Evolutionary conservation across 805 yeast species (phyloP).

Genomic region (Cyberlindnera amylophila): DNA sequence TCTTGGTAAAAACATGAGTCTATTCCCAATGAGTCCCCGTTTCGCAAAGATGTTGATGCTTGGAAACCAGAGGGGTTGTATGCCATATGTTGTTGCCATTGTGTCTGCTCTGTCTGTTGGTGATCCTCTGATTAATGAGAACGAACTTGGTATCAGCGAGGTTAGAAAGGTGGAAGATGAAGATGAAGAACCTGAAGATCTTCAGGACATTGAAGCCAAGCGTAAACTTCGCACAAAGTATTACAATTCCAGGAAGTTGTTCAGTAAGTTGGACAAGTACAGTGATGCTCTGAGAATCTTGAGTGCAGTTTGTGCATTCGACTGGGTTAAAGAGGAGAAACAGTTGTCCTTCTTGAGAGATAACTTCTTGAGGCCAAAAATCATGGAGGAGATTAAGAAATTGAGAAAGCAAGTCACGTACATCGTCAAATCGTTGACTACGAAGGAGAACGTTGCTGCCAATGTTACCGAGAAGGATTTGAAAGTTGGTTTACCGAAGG

Average conservation of each 20-base stretch:
- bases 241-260: conserved; percentile 53
- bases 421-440: conserved; percentile 65
- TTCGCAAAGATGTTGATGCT: conserved; percentile 85
- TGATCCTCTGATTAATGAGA: conserved; percentile 77
- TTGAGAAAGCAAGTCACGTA: conserved; percentile 74
- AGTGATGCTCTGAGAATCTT: conserved; percentile 75
- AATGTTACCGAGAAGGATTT: conserved; percentile 39
- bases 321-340: conserved; percentile 55
- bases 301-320: conserved; percentile 84
- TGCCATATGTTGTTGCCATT: conserved; percentile 85
- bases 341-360: conserved; percentile 46
- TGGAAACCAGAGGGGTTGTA: conserved; percentile 81
- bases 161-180: conserved; percentile 28
- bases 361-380: conserved; percentile 71
- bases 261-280: conserved; percentile 62
- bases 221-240: conserved; percentile 47
- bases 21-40: conserved; percentile 91
- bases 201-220: conserved; percentile 32
- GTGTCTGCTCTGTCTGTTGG: conserved; percentile 94
- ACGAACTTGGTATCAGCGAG: conserved; percentile 58
- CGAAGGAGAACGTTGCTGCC: conserved; percentile 56
- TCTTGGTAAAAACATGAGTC: conserved; percentile 80
- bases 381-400: conserved; percentile 81
- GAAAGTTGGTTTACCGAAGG: conserved; percentile 63
- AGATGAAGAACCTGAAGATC: conserved; percentile 32